Percentiles rank a stretch among this genome's conserved stretches.
Evolutionary conservation across 495 filamentous ascomycete species (phyloP).

Genomic region (Lichina pygmaea): DNA sequence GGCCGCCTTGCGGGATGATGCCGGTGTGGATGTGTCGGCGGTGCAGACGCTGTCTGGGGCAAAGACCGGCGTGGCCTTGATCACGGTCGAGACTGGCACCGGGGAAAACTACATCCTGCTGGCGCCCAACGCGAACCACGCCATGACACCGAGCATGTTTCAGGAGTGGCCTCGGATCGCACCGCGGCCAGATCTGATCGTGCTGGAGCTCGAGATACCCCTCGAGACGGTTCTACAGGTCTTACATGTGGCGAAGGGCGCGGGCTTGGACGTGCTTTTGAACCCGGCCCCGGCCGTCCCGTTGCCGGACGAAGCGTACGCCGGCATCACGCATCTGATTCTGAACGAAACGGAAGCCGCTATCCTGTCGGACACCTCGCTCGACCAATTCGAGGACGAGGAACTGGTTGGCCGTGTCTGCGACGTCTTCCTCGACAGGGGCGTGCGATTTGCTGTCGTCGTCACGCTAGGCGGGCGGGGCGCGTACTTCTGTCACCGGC

Average conservation of each 20-base stretch:
- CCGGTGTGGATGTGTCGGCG: constrained; percentile 30
- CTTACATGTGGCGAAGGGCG: constrained; percentile 22
- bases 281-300: constrained; percentile 49
- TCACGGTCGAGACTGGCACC: constrained; percentile 47
- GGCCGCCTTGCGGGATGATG: constrained; percentile 13
- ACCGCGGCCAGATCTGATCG: constrained; percentile 32
- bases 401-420: constrained; percentile 16
- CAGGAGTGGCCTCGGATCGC: constrained; percentile 9
- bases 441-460: constrained; percentile 51
- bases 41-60: constrained; percentile 20
- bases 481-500: constrained; percentile 26
- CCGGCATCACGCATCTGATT: constrained; percentile 47
- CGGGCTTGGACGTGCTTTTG: constrained; percentile 33
- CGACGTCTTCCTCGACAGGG: constrained; percentile 29
- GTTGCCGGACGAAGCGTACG: constrained; percentile 39
- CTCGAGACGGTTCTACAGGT: constrained; percentile 40
- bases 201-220: constrained; percentile 81
- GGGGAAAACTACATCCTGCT: constrained; percentile 80
- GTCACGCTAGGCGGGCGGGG: constrained; percentile 54
- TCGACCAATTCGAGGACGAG: constrained; percentile 15
- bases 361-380: constrained; percentile 28
- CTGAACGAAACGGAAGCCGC: constrained; percentile 82
- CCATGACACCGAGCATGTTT: constrained; percentile 16
- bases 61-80: constrained; percentile 56
- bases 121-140: constrained; percentile 52